A percentile compares a stretch with the other conserved stretches of the same genome.
phyloP scores from a whole-genome alignment of 805 yeast species.

The Nakazawaea populi region DNA sequence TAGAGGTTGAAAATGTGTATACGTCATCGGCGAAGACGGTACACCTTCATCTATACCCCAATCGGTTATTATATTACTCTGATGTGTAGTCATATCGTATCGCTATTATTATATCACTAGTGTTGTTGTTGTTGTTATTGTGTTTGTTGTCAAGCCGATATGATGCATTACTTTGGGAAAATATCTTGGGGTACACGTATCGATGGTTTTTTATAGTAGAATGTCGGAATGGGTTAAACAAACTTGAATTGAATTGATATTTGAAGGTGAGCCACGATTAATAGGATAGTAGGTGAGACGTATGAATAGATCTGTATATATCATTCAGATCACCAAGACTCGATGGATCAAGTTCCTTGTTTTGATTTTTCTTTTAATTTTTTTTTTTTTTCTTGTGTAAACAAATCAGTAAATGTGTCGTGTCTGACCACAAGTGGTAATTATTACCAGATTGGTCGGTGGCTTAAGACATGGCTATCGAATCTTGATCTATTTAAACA shows the following conservation, averaged over 20 bases:
- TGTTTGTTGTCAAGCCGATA: neutral
- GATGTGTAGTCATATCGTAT: neutral
- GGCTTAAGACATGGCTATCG: too few relatives aligned
- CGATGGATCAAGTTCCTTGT: neutral
- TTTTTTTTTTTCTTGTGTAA: neutral
- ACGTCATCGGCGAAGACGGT: neutral
- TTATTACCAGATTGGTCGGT: neutral
- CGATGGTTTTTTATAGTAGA: neutral
- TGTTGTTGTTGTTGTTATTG: neutral
- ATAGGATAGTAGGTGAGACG: neutral
- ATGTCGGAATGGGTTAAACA: too few relatives aligned
- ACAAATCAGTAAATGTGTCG: neutral
- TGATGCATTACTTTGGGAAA: neutral
- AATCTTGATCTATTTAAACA: too few relatives aligned
- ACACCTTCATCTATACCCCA: slow-evolving; percentile 2
- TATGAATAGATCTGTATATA: neutral
- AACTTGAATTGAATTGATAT: too few relatives aligned
- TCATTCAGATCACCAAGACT: too few relatives aligned
- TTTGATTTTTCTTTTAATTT: neutral
- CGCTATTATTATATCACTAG: neutral
- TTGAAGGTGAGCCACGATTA: too few relatives aligned
- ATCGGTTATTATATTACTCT: neutral
- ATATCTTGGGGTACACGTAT: neutral
- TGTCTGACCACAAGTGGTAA: neutral
- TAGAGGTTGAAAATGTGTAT: slow-evolving; percentile 1